phyloP scores from a whole-genome alignment of 805 yeast genomes.

The Cephaloascus albidus region DNA sequence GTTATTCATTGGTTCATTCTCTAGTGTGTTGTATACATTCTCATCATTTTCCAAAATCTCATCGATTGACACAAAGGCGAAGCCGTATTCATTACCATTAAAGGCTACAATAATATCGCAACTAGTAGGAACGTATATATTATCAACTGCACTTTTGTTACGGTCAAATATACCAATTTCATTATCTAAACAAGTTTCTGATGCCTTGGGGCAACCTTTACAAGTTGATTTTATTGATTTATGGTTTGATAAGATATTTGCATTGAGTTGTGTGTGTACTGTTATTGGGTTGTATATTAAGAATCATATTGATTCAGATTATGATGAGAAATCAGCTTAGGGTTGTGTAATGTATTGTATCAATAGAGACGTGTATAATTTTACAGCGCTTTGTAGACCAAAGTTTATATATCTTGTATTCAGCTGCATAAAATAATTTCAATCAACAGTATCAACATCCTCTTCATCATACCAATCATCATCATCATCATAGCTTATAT shows the following conservation, averaged over 20 bases:
- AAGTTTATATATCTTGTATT: too few relatives aligned
- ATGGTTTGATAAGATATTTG: slow-evolving; percentile 46
- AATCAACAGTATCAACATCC: too few relatives aligned
- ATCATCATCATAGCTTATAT: too few relatives aligned
- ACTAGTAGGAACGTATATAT: slow-evolving; percentile 38
- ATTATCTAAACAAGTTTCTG: slow-evolving; percentile 28
- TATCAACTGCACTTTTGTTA: slow-evolving; percentile 41
- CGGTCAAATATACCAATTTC: slow-evolving; percentile 38
- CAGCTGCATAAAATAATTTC: too few relatives aligned
- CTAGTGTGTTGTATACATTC: slow-evolving; percentile 54
- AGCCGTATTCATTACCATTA: slow-evolving; percentile 12
- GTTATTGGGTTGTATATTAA: slow-evolving; percentile 11
- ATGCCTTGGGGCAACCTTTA: slow-evolving; percentile 15
- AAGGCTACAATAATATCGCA: slow-evolving; percentile 31
- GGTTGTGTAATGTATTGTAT: too few relatives aligned
- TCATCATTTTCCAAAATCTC: slow-evolving; percentile 34
- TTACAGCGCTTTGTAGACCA: too few relatives aligned
- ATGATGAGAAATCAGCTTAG: neutral
- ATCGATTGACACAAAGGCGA: slow-evolving; percentile 11
- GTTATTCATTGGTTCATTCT: slow-evolving; percentile 53
- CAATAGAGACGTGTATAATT: too few relatives aligned
- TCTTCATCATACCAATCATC: too few relatives aligned
- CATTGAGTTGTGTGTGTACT: slow-evolving; percentile 28
- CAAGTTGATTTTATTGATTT: slow-evolving; percentile 38
- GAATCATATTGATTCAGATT: slow-evolving; percentile 8